Evolutionary conservation across 495 filamentous ascomycete species (phyloP).

Genomic region (Cercophora newfieldiana): DNA sequence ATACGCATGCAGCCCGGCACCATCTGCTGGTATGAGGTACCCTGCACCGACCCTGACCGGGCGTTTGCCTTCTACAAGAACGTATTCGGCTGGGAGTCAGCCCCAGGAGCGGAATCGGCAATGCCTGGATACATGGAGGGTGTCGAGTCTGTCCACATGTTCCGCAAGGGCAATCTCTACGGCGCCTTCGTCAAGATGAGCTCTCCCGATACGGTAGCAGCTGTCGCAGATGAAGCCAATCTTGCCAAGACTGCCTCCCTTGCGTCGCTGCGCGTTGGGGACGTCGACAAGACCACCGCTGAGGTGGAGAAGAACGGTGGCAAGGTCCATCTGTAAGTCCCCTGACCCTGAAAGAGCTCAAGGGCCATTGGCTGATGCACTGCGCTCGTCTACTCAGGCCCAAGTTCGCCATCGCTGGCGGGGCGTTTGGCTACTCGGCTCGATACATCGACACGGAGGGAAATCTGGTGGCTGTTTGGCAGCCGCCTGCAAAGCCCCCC

Average conservation of each 20-base stretch:
- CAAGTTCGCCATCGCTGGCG: slow-evolving; percentile 11
- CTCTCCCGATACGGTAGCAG: neutral
- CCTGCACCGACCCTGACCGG: slow-evolving; percentile 4
- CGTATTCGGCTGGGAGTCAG: slow-evolving; percentile 12
- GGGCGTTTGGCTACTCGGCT: slow-evolving; percentile 7
- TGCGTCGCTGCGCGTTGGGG: neutral
- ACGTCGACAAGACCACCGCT: slow-evolving; percentile 5
- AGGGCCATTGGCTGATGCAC: neutral
- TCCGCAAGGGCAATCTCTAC: slow-evolving; percentile 9
- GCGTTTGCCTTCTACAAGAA: slow-evolving; percentile 15
- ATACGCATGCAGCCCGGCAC: neutral
- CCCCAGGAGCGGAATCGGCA: neutral
- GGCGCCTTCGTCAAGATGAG: slow-evolving; percentile 18
- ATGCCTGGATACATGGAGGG: slow-evolving; percentile 12
- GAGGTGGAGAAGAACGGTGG: slow-evolving; percentile 5
- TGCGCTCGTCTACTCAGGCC: neutral
- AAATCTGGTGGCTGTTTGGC: slow-evolving; percentile 13
- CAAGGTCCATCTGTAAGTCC: slow-evolving; percentile 14
- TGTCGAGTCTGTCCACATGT: slow-evolving; percentile 7
- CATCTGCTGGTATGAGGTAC: slow-evolving; percentile 18
- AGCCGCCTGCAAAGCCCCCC: slow-evolving; percentile 2
- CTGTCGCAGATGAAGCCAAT: neutral
- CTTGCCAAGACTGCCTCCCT: slow-evolving; percentile 7
- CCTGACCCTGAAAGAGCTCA: neutral
- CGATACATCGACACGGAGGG: slow-evolving; percentile 17